Base-by-base conservation (phyloP, 352 stramenopile genomes). In the Phytophthora sansomeana region DNA sequence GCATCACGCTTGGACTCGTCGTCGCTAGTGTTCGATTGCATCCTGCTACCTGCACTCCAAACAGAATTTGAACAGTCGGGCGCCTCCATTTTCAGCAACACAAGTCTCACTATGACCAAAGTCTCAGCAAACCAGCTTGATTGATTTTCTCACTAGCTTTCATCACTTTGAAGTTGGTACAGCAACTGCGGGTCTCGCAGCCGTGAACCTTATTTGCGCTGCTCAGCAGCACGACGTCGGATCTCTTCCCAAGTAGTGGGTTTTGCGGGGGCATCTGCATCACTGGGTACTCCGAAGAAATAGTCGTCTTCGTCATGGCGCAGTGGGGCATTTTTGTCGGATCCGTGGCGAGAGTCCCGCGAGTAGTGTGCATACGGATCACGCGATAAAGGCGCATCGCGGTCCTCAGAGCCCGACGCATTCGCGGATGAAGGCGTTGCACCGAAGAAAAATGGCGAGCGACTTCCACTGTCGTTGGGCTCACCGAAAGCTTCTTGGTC, bases 191-290 rank as follows among this genome's bases (percentile, higher is more conserved):
- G n/a, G 8, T 24, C 19, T 55, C 41, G 2, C 11, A 13, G 7
- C 46, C 6, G 6, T 26, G 28, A 10, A 29, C 16, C 41, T 87
- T 58, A 92, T 63, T 90, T 89, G 44, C 72, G 63, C 17, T 78
- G 68, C 13, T 78, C 59, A 29, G 79, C 74, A 46, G 80, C 79
- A 10, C 80, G 86, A 47, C 80, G 77, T 35, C 86, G 84, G 26
- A 95, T 85, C 28, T 95, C 84, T 39, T 95, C 84, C 86, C 86
- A 95, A 7, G 84, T 90, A 11, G 82, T 92, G 7, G 75, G 71
- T 35, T 89, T 83, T 19, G 36, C 51, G 2, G 53, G 47, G 14
- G 50, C 33, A 8, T 85, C 69, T 11, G 42, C 10, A 2, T 80
- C 54, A 17, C 56, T 74, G 17, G 64, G 50, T 8, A 51, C 51